Percentiles rank a stretch among this genome's conserved stretches.
phyloP scores from a whole-genome alignment of 148 eudicot species.

The Rhododendron williamsianum region DNA sequence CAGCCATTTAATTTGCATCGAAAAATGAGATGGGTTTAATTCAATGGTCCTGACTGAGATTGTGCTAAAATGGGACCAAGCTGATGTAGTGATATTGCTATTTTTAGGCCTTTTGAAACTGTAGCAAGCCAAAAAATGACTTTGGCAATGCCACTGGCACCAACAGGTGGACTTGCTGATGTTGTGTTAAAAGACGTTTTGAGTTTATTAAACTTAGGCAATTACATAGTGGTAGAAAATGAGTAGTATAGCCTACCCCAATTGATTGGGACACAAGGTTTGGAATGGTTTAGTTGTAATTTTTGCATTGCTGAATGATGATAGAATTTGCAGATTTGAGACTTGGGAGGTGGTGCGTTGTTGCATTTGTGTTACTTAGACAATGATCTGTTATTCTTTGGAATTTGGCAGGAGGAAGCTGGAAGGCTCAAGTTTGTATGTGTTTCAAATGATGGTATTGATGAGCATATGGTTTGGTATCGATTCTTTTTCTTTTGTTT shows the following conservation, averaged over 20 bases:
- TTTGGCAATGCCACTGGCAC: no score
- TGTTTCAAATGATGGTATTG: constrained; percentile 71
- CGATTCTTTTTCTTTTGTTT: constrained; percentile 22
- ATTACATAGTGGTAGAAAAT: not conserved
- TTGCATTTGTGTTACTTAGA: constrained; percentile 6
- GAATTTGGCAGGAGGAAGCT: constrained; percentile 64
- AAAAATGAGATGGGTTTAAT: not conserved
- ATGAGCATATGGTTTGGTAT: constrained; percentile 97
- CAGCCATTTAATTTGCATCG: not conserved
- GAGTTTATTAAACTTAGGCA: not conserved
- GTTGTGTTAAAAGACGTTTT: not conserved
- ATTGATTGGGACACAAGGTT: not conserved
- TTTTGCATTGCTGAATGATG: not conserved
- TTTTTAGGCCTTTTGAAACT: not conserved
- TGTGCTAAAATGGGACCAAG: not conserved
- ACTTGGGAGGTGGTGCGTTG: not conserved
- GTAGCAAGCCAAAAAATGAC: no score
- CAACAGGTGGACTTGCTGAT: not conserved
- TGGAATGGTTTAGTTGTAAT: not conserved
- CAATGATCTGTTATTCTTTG: not conserved
- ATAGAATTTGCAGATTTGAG: not conserved
- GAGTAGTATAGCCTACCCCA: not conserved
- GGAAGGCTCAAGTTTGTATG: constrained; percentile 69
- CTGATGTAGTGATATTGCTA: not conserved
- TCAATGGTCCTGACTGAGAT: not conserved